phyloP scores from a whole-genome alignment of 2,329 filamentous ascomycete genomes.

The Hirsutella rhossiliensis region DNA sequence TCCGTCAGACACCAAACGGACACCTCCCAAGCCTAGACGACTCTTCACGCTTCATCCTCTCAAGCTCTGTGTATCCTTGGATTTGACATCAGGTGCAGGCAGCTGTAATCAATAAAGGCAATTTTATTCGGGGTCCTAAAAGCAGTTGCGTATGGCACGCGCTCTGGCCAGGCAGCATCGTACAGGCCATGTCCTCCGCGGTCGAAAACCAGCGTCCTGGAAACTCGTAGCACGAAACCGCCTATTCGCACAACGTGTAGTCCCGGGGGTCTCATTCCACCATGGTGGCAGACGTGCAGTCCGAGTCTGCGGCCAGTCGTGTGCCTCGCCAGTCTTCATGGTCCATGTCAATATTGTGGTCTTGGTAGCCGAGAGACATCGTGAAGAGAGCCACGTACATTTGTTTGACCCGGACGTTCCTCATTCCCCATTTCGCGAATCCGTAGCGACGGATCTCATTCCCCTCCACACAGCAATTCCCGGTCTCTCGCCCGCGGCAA shows the following conservation, averaged over 20 bases:
- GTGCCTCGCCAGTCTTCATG: background rate
- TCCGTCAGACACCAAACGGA: too few relatives aligned
- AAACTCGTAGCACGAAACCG: too few relatives aligned
- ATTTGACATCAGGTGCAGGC: too few relatives aligned
- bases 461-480: conserved; percentile 8
- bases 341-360: conserved; percentile 3
- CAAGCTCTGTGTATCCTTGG: background rate
- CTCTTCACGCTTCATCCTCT: background rate
- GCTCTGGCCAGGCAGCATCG: background rate
- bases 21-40: too few relatives aligned
- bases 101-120: background rate
- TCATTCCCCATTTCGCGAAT: background rate
- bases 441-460: background rate
- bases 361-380: background rate
- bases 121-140: conserved; percentile 2
- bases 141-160: background rate
- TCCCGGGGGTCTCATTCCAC: too few relatives aligned
- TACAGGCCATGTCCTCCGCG: background rate
- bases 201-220: too few relatives aligned
- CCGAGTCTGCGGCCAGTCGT: background rate
- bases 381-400: conserved; percentile 5
- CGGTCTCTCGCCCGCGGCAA: conserved; percentile 9
- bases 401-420: conserved; percentile 2
- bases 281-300: background rate
- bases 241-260: too few relatives aligned